Base-by-base conservation (phyloP, 371 early-diverging fungal species). In the Massospora cicadina region DNA sequence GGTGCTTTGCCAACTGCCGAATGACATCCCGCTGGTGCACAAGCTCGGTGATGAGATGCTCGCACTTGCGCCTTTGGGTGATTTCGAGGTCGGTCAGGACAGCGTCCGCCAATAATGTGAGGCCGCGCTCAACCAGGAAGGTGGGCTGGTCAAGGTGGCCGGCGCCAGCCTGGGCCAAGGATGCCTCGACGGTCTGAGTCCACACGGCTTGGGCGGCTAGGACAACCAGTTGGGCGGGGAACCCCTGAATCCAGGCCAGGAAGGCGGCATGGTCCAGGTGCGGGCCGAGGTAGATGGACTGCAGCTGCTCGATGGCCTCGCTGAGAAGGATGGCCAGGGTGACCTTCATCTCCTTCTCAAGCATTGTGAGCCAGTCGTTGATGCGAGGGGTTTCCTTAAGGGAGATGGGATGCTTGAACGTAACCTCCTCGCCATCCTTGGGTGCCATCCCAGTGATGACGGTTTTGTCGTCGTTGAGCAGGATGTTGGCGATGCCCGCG, bases 1-100 rank as follows among this genome's bases (percentile, higher is more conserved):
- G 77, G 62, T 70, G 71, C 13, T 71, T 73, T 1, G 79, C 67
- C n/a, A 96, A 76, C 55, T 78, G 75, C 57, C 96, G 86, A 33
- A 90, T 80, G 3, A 93, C 86, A 77, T 98, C 98, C 57, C 97
- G 83, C 74, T 98, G 95, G 75, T 98, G 98, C 1, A 98, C 98
- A 33, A 96, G 84, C 72, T 98, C 98, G 1, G 98, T 97, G 62
- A 98, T 93, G 59, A 98, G 73, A 67, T 94, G 93, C 74, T 98
- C 98, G 71, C 94, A 90, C 74, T 97, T 98, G 67, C 87, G 83
- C 65, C 98, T 88, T 65, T 81, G 81, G 64, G 94, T 84, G 12
- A 86, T 72, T 0, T 81, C 74, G 66, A 97, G 75, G 67, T 96
- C 93, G 64, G 83, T 75, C 13, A 97, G 78, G 2, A 98, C 98